Base-by-base conservation (phyloP, 345 rosid genomes). In the Litchi chinensis region DNA sequence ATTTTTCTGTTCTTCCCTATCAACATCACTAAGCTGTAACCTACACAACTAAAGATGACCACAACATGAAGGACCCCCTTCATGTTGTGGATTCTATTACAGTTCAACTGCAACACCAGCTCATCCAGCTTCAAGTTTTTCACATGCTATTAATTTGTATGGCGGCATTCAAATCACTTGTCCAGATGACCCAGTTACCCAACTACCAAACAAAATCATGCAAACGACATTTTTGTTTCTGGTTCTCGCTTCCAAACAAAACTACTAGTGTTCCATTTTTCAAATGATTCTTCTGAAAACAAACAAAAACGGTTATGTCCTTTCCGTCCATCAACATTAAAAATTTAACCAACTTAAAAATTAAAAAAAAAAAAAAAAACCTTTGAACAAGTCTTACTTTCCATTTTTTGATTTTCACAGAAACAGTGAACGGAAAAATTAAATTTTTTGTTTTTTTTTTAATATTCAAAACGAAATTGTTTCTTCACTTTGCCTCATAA, bases 241-340 rank as follows among this genome's bases (percentile, higher is more conserved):
- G 13, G 0, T 18, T 73, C 62, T 37, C 15, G 62, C 39, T 39
- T 21, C 24, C 19, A 6, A 59, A 73, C 76, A 73, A 57, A 57
- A 21, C n/a, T 10, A 10, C 2, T 32, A 3, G 67, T 21, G 54
- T 8, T 40, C 44, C 2, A 16, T 13, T 74, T 41, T 66, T 39
- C n/a, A n/a, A 50, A 52, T 68, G 0, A 19, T 67, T 40, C 62
- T 39, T 24, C 37, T 3, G 10, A 63, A 75, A 62, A n/a, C 67
- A 65, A 43, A 70, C 74, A 76, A 41, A 79, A 71, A 60, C 68
- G 16, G 66, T 50, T 32, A 28, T 11, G 69, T 41, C 75, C 71
- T 39, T 52, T 1, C 71, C n/a, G 71, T 13, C 62, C 46, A 13
- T 50, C 73, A 52, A 54, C 56, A 1, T 50, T 50, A 50, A 50